Base-by-base conservation (phyloP, 352 stramenopile species). In the Thalassiosira tumida region DNA sequence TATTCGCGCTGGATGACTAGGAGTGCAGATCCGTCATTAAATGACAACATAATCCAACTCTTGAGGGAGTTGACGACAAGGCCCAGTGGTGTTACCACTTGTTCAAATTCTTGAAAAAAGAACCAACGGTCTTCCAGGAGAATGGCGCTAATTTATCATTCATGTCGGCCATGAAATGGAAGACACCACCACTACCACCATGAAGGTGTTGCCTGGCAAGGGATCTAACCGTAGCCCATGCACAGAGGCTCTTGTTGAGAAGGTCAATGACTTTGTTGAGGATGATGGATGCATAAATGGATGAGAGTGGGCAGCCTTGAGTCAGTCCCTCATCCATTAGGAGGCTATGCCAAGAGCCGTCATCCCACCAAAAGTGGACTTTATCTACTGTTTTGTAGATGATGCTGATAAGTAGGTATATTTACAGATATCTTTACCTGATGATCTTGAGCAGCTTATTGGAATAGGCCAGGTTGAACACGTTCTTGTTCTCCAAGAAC, bases 401-500 rank as follows among this genome's bases (percentile, higher is more conserved):
- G 1, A 47, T 38, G 7, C 31, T 50, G 4, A 74, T 50, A 1
- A 87, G 26, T 3, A 67, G 65, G 4, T 24, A 29, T 0, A 88
- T 26, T 13, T 88, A 14, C 4, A 72, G 82, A 43, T 77, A 88
- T 15, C 81, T 38, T 41, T 54, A 15, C 14, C 5, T 5, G 1
- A 88, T 72, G 10, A 88, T 74, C n/a, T 88, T 21, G 69, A 37
- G 54, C 29, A 89, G 17, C 21, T 73, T 86, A 13, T 90, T 24
- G 33, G 81, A 54, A 31, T 81, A 89, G 31, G 86, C 26, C 4
- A 24, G 50, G 47, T 89, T 92, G 76, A 92, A 92, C 87, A 92
- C 89, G 37, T 92, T 92, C 29, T 26, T 26, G 21, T 89, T 81
- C 40, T 92, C 87, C 1, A 92, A 54, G 2, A 54, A 78, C 0